Percentiles rank a stretch among this genome's conserved stretches.
Conservation (phyloP, 1,284 basidiomycete species). For the Pseudozyma sp. region DNA sequence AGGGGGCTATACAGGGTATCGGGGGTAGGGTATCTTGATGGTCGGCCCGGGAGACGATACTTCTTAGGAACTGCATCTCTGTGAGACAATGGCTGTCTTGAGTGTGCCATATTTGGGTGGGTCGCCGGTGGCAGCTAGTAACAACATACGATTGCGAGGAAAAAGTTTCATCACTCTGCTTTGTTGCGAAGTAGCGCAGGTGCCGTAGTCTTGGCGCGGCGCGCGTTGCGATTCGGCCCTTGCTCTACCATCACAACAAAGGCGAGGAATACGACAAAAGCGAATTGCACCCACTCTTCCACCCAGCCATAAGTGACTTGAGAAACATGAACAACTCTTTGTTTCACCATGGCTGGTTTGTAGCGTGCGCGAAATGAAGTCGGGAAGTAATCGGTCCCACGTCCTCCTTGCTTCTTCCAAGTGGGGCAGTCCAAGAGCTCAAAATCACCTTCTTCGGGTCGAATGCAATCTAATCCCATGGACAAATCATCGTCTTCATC, state of each 20-base stretch:
- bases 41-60: neutral
- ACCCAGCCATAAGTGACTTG: slow-evolving; percentile 55
- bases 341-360: slow-evolving; percentile 55
- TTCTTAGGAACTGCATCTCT: too few relatives aligned
- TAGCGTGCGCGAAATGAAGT: slow-evolving; percentile 54
- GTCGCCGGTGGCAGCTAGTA: neutral
- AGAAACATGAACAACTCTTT: slow-evolving; percentile 47
- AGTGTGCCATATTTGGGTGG: neutral
- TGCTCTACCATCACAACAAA: slow-evolving; percentile 57
- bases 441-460: slow-evolving; percentile 48
- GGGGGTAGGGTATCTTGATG: slow-evolving; percentile 4
- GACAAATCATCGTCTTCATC: slow-evolving; percentile 7
- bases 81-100: neutral
- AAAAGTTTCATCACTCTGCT: slow-evolving; percentile 8
- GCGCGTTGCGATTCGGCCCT: slow-evolving; percentile 29
- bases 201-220: slow-evolving; percentile 11
- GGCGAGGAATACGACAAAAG: slow-evolving; percentile 58
- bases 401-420: slow-evolving; percentile 48
- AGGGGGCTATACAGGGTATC: slow-evolving; percentile 8
- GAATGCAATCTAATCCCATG: slow-evolving; percentile 14
- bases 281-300: slow-evolving; percentile 59
- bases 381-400: slow-evolving; percentile 59
- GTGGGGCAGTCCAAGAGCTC: slow-evolving; percentile 52
- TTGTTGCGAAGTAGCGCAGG: slow-evolving; percentile 12
- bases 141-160: neutral